Percentiles rank a stretch among this genome's conserved stretches.
Conservation (phyloP, 257 asterid species). For the Coffea canephora region DNA sequence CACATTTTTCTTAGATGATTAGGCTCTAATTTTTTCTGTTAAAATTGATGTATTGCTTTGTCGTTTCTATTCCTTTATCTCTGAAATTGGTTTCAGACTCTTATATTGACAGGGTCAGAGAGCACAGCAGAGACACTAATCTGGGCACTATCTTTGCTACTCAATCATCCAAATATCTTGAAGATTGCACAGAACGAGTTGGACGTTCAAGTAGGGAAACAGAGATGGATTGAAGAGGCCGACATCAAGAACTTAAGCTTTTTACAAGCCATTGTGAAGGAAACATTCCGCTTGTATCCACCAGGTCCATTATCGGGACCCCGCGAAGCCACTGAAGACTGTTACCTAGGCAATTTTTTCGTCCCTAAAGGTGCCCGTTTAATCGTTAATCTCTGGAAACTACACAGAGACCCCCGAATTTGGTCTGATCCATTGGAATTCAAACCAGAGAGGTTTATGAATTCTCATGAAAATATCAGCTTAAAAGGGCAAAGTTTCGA, state of each 20-base stretch:
- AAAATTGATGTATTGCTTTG: too few relatives aligned
- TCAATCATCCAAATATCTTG: conserved; percentile 37
- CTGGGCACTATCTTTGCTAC: conserved; percentile 43
- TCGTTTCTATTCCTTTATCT: too few relatives aligned
- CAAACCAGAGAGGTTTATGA: conserved; percentile 47
- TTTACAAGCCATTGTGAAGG: conserved; percentile 54
- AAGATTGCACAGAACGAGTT: conserved; percentile 45
- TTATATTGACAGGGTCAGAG: too few relatives aligned
- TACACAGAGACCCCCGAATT: conserved; percentile 48
- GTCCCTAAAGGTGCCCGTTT: conserved; percentile 40
- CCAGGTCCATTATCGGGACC: conserved; percentile 47
- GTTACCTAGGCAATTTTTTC: conserved; percentile 32
- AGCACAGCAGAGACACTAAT: conserved; percentile 2
- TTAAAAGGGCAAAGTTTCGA: conserved; percentile 42
- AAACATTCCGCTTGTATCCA: conserved; percentile 47
- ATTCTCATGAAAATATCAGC: conserved; percentile 33
- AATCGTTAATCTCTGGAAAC: conserved; percentile 44
- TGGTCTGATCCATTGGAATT: conserved; percentile 50
- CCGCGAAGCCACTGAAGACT: conserved; percentile 40
- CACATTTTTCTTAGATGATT: too few relatives aligned
- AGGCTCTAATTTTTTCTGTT: too few relatives aligned
- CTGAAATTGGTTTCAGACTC: too few relatives aligned
- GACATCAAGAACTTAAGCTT: conserved; percentile 45
- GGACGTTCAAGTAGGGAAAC: conserved; percentile 37
- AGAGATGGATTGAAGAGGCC: conserved; percentile 49